Base-by-base conservation (phyloP, 2,329 filamentous ascomycete genomes). In the Exophiala viscosa region DNA sequence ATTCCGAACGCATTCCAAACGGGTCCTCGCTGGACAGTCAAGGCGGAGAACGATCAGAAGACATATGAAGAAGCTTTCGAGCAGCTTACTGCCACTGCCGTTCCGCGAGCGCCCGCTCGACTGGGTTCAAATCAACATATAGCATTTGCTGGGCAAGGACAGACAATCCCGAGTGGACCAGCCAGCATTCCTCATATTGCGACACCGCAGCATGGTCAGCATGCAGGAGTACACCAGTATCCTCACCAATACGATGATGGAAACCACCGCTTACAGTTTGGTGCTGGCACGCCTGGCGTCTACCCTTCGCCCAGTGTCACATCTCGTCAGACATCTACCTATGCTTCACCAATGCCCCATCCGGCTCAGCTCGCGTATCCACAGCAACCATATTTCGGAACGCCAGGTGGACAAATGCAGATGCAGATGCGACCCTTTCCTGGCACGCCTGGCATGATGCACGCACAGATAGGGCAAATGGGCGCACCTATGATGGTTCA, bases 1-100 rank as follows among this genome's bases (percentile, higher is more conserved):
- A 81, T 96, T 48, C 86, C 87, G 34, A 86, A 87, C 23, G 85
- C 92, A 3, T 96, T 86, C 69, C 86, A 90, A 62, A 97, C 93
- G 1, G 76, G 79, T 9, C 90, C 90, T 0, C 91, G 86, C 0
- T 99, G 93, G 92, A 84, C 87, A 55, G 82, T 84, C 54, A 72
- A 84, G 18, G 74, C 82, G 44, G 83, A 85, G 15, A 86, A 89
- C 59, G 76, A 81, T 39, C 88, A 95, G 59, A 88, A 87, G 64
- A 88, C 83, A 0, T 95, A 91, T 68, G 81, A 83, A 45, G 83
- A 92, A 62, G 83, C 88, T 65, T 93, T 96, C 69, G 89, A 95
- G 62, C 83, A 62, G 75, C 83, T 45, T 74, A 81, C 62, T 70
- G 76, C 54, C 72, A 74, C 85, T 0, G 76, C 86, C 44, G 82